Conservation (phyloP, 2,329 filamentous ascomycete species). For the Fusarium annulatum region DNA sequence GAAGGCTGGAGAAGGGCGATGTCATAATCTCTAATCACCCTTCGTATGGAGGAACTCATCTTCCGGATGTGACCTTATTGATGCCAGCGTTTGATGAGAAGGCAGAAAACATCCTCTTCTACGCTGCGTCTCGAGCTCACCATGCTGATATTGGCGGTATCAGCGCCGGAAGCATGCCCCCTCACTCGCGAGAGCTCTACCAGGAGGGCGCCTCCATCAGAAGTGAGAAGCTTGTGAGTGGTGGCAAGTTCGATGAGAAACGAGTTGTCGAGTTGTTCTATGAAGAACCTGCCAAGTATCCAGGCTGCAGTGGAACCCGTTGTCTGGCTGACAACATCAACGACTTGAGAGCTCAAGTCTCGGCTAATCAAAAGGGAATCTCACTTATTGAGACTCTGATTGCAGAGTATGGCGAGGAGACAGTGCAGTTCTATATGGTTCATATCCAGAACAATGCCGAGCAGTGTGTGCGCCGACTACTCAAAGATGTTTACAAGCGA, state of each 20-base stretch:
- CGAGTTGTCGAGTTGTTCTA: slow-evolving; percentile 78
- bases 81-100: slow-evolving; percentile 77
- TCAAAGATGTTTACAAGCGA: slow-evolving; percentile 76
- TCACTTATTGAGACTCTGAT: slow-evolving; percentile 82
- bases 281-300: slow-evolving; percentile 77
- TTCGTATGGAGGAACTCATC: slow-evolving; percentile 83
- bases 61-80: slow-evolving; percentile 84
- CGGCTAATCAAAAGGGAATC: slow-evolving; percentile 87
- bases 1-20: slow-evolving; percentile 80
- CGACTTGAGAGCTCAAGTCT: slow-evolving; percentile 84
- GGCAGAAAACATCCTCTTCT: slow-evolving; percentile 80
- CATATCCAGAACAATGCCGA: slow-evolving; percentile 85
- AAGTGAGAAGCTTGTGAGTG: slow-evolving; percentile 77
- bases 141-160: slow-evolving; percentile 90
- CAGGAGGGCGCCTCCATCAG: slow-evolving; percentile 73
- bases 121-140: slow-evolving; percentile 82
- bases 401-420: slow-evolving; percentile 79
- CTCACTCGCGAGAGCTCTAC: slow-evolving; percentile 72
- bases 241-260: slow-evolving; percentile 82
- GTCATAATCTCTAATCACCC: slow-evolving; percentile 88
- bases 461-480: slow-evolving; percentile 75
- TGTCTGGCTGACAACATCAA: slow-evolving; percentile 85
- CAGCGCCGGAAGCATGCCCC: slow-evolving; percentile 83
- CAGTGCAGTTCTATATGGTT: slow-evolving; percentile 86
- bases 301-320: slow-evolving; percentile 81